Percentiles rank a stretch among this genome's conserved stretches.
Evolutionary conservation across 1,284 basidiomycete species (phyloP).

Genomic region (Leucoagaricus sp.): DNA sequence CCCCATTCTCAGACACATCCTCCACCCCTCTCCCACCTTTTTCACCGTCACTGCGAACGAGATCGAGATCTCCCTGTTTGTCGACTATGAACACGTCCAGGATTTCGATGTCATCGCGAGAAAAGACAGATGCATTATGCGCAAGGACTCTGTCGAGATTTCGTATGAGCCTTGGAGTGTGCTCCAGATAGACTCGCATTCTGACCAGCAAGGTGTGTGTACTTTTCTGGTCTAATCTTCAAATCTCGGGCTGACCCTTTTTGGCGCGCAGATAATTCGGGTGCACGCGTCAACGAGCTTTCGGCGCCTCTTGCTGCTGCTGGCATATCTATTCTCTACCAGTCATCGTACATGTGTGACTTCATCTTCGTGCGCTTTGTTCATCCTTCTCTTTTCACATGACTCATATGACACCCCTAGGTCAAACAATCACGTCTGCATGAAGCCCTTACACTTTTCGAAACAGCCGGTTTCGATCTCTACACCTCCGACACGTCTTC

Average conservation of each 20-base stretch:
- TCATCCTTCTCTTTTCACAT: background rate
- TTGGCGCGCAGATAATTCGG: constrained; percentile 62
- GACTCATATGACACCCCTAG: constrained; percentile 33
- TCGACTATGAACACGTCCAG: constrained; percentile 54
- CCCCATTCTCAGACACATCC: constrained; percentile 66
- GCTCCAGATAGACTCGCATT: constrained; percentile 77
- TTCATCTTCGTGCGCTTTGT: constrained; percentile 69
- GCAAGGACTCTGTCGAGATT: constrained; percentile 60
- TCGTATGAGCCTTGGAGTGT: constrained; percentile 74
- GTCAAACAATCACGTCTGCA: constrained; percentile 66
- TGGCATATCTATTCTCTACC: constrained; percentile 83
- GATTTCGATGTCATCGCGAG: constrained; percentile 66
- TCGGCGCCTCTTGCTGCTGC: constrained; percentile 78
- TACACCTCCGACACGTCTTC: constrained; percentile 55
- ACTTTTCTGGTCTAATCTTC: constrained; percentile 10
- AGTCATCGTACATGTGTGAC: constrained; percentile 84
- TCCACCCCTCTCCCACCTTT: constrained; percentile 64
- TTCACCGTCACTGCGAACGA: constrained; percentile 77
- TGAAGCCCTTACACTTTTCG: constrained; percentile 62
- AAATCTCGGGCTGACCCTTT: constrained; percentile 6
- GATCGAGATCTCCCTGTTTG: constrained; percentile 73
- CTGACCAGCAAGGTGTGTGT: constrained; percentile 61
- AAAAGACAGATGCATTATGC: constrained; percentile 51
- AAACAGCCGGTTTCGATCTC: constrained; percentile 65
- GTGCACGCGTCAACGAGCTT: constrained; percentile 75